Evolutionary conservation across 208 protist genomes (phyloP), one percentile per base, ranked within the genome.

Genomic region (Zelonia costaricensis): DNA sequence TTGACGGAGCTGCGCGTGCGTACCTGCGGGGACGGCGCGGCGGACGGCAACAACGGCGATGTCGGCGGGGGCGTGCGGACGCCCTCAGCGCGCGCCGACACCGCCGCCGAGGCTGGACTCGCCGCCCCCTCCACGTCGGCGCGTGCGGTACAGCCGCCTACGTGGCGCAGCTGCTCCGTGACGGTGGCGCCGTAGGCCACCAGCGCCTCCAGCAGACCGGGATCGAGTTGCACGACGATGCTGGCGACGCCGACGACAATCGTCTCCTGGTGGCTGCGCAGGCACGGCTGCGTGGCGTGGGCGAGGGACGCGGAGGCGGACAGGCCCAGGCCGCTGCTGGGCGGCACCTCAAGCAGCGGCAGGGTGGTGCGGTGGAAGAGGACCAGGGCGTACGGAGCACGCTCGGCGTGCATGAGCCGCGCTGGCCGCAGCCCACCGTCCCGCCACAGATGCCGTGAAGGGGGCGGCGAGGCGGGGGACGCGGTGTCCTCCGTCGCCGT

Each of bases 331-430:
- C 25, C 28, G 4, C 49, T 12, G 1, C 49, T 15, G 28, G 49
- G n/a, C 38, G 20, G 3, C 42, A 45, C 20, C 28, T 57, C 39
- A 16, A 15, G 43, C 2, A 77, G 45, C 25, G 55, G 39, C 28
- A 40, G 36, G 1, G 57, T 62, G 58, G 27, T 30, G 42, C 70
- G 70, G 39, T 64, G 63, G 16, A 79, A 62, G 3, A 61, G 15
- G 23, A 79, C 66, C 8, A 74, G 33, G 5, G 73, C 73, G 51
- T 79, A 79, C 15, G 73, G 73, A 9, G 27, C 43, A 10, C 66
- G 63, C 44, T 69, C 73, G 4, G 66, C 73, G 30, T 64, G 49
- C 27, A 79, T 40, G 1, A 79, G 56, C 38, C 35, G 42, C 1
- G 69, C 62, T 0, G 66, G 69, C 9, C 60, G 69, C 30, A 69